Evolutionary conservation across 2,329 filamentous ascomycete genomes (phyloP).

Genomic region (Trichoderma cornu-damae): DNA sequence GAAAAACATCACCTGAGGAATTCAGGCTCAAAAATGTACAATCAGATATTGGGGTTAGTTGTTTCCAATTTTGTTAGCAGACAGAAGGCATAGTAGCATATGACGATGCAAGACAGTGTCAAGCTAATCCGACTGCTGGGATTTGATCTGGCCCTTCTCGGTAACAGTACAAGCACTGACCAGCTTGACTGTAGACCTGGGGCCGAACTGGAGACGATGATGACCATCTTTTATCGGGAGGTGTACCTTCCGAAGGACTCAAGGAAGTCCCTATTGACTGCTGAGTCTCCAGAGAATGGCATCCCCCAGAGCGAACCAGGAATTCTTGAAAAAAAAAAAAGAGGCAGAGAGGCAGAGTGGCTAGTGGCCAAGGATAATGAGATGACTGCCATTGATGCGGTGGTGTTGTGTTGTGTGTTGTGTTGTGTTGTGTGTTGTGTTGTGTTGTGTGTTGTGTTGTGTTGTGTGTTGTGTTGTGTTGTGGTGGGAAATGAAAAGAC

Average conservation of each 20-base stretch:
- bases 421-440: too few species aligned
- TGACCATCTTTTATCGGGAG: slow-evolving; percentile 2
- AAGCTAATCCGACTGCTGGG: background rate
- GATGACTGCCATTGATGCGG: slow-evolving; percentile 11
- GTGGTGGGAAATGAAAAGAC: background rate
- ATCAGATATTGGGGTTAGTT: background rate
- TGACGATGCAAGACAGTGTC: slow-evolving; percentile 1
- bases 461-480: background rate
- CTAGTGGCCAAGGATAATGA: slow-evolving; percentile 19
- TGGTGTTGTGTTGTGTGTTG: background rate
- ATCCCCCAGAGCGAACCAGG: slow-evolving; percentile 17
- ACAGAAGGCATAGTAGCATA: background rate
- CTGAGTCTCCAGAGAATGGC: slow-evolving; percentile 20
- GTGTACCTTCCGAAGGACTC: slow-evolving; percentile 4
- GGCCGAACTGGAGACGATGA: slow-evolving; percentile 2
- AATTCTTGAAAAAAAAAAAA: too few species aligned
- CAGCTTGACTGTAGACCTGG: background rate
- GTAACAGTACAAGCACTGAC: background rate
- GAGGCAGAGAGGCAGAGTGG: slow-evolving; percentile 12
- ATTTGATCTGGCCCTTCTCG: background rate
- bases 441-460: too few species aligned
- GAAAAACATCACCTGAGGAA: background rate
- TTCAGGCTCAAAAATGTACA: background rate
- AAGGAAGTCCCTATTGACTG: slow-evolving; percentile 9
- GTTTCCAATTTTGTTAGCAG: background rate